Conservation (phyloP, 202 grass and related monocot genomes). For the Brachypodium distachyon region DNA sequence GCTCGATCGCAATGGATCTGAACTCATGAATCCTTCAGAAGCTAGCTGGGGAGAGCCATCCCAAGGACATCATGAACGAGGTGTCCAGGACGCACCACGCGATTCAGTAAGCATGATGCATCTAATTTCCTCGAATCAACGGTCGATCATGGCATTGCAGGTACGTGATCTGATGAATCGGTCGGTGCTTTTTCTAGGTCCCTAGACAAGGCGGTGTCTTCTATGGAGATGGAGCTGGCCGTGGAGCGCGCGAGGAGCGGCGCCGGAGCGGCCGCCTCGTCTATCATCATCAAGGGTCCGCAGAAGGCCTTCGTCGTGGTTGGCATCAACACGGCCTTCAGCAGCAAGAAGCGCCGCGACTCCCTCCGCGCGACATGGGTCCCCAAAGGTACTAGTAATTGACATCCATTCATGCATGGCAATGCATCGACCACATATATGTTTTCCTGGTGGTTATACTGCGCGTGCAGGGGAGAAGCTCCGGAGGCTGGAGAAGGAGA, state of each 20-base stretch:
- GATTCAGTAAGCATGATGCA: slow-evolving; percentile 57
- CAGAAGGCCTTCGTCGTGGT: slow-evolving; percentile 92
- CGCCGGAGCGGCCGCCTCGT: background rate
- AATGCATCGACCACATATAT: no score
- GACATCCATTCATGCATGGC: background rate
- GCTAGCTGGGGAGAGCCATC: slow-evolving; percentile 31
- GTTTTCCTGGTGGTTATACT: no score
- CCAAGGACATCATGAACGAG: slow-evolving; percentile 50
- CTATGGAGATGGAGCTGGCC: slow-evolving; percentile 70
- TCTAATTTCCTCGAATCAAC: background rate
- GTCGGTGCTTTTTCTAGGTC: slow-evolving; percentile 10
- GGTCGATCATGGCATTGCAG: background rate
- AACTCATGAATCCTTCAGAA: slow-evolving; percentile 32
- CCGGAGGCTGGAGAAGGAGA: slow-evolving; percentile 67
- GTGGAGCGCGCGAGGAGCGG: slow-evolving; percentile 38
- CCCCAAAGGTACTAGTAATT: slow-evolving; percentile 38
- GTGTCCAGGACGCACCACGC: slow-evolving; percentile 69
- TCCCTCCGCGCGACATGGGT: slow-evolving; percentile 90
- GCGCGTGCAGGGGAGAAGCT: slow-evolving; percentile 51
- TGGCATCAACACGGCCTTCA: slow-evolving; percentile 95
- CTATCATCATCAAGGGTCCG: slow-evolving; percentile 1
- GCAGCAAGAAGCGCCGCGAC: slow-evolving; percentile 76
- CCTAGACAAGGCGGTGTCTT: slow-evolving; percentile 76
- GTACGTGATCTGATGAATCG: background rate
- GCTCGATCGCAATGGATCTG: no score